These are phyloP conservation scores for Alectoria sarmentosa DNA, from an alignment of 495 filamentous ascomycete genomes.

Conservation along the genomic window DNA sequence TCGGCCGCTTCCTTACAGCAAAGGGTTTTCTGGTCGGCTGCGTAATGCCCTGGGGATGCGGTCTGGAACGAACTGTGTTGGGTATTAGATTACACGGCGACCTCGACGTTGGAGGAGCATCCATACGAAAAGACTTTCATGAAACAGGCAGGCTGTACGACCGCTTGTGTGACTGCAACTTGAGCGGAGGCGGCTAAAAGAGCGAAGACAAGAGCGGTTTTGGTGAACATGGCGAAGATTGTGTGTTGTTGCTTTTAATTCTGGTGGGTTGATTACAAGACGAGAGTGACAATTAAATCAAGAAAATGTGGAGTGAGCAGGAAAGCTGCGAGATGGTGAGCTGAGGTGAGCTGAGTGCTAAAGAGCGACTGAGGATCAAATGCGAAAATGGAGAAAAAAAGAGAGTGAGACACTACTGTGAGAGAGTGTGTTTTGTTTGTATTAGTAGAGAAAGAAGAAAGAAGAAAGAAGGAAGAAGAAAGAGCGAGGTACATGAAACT, in stretches of 20 bases:
- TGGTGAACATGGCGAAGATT: slow-evolving; percentile 31
- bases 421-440: slow-evolving; percentile 1
- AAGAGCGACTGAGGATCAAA: slow-evolving; percentile 26
- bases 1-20: slow-evolving; percentile 23
- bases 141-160: slow-evolving; percentile 34
- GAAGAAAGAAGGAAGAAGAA: slow-evolving; percentile 7
- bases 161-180: slow-evolving; percentile 27
- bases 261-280: background rate
- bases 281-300: slow-evolving; percentile 4
- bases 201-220: slow-evolving; percentile 29
- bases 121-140: slow-evolving; percentile 37
- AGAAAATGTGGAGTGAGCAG: slow-evolving; percentile 17
- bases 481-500: slow-evolving; percentile 20
- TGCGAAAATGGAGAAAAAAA: slow-evolving; percentile 11
- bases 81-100: slow-evolving; percentile 15
- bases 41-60: slow-evolving; percentile 15
- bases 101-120: background rate
- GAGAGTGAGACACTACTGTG: slow-evolving; percentile 1
- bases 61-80: slow-evolving; percentile 29
- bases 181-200: slow-evolving; percentile 30
- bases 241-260: slow-evolving; percentile 17
- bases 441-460: slow-evolving; percentile 8
- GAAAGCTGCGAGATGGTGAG: background rate
- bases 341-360: slow-evolving; percentile 14
- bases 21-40: slow-evolving; percentile 28